phyloP scores from a whole-genome alignment of 2,329 filamentous ascomycete genomes.

The Venturia oleaginea region DNA sequence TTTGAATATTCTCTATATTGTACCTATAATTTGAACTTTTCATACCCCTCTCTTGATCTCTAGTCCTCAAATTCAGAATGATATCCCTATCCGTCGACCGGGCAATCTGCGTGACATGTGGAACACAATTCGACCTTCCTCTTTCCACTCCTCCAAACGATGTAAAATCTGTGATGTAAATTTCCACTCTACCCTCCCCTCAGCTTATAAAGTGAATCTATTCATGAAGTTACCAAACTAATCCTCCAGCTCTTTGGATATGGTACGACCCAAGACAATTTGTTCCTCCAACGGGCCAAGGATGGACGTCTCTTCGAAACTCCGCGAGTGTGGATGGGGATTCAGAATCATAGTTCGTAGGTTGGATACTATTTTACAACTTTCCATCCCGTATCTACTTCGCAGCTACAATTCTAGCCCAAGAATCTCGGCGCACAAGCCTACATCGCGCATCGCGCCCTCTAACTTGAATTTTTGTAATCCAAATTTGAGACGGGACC shows the following conservation, averaged over 20 bases:
- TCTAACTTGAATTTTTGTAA: too few species aligned
- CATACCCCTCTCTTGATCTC: neutral
- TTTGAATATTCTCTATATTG: neutral
- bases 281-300: conserved; percentile 54
- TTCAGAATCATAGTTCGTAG: too few species aligned
- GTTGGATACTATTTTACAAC: too few species aligned
- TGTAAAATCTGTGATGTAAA: conserved; percentile 65
- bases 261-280: conserved; percentile 56
- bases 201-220: too few species aligned
- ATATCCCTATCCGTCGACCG: conserved; percentile 27
- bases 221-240: too few species aligned
- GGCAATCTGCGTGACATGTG: conserved; percentile 59
- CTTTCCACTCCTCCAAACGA: conserved; percentile 40
- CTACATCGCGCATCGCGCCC: too few species aligned
- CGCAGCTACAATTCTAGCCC: too few species aligned
- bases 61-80: neutral
- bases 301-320: conserved; percentile 50
- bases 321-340: neutral
- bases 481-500: too few species aligned
- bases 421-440: too few species aligned
- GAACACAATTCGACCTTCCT: conserved; percentile 55
- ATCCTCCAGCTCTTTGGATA: too few species aligned
- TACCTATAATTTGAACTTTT: neutral
- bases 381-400: too few species aligned
- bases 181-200: neutral